Evolutionary conservation across 2,329 filamentous ascomycete genomes (phyloP), one percentile per base, ranked within the genome.

Genomic region (Pleomassaria siparia): DNA sequence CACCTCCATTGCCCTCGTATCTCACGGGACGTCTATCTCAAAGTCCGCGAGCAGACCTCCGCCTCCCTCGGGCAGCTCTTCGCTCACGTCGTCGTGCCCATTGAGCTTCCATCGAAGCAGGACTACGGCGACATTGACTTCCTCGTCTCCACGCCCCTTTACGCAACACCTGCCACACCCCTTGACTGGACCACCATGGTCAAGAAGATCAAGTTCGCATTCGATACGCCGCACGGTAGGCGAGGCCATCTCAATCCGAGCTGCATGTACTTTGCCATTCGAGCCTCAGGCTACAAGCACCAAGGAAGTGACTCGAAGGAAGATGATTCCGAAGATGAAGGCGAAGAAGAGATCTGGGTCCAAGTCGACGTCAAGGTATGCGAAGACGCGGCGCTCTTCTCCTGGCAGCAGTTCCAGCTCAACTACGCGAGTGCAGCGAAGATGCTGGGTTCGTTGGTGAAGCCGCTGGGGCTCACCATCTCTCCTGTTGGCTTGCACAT

Each of bases 351-450:
- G 3, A 51, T 55, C 18, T 60, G 45, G 43, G 47, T 63, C 12
- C 60, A 67, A 37, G 49, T 67, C 18, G 62, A 66, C 15, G 42
- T 64, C 50, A 64, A 64, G 25, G 42, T 64, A 2, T 60, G 54
- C 47, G 54, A 55, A 28, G 43, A 55, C 16, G 9, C 42, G 21
- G 30, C 45, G 15, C 3, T 51, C 2, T 67, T 64, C 22, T 44
- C 49, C 7, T 67, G 61, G 63, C 16, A 43, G n/a, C 32, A 37
- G 1, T 64, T 66, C 15, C 50, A 54, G 40, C 43, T 56, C 7
- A 47, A 55, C 25, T 63, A 64, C 37, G 59, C 60, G 2, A 64
- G 57, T 6, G 54, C 51, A 4, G 44, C 44, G 29, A 60, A 62
- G 50, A 56, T 66, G 18, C 30, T 66, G 10, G 61, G 59, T 3